A percentile compares a stretch with the other conserved stretches of the same genome.
Conservation (phyloP, 2,329 filamentous ascomycete genomes). For the Nothophaeocryptopus gaeumannii region DNA sequence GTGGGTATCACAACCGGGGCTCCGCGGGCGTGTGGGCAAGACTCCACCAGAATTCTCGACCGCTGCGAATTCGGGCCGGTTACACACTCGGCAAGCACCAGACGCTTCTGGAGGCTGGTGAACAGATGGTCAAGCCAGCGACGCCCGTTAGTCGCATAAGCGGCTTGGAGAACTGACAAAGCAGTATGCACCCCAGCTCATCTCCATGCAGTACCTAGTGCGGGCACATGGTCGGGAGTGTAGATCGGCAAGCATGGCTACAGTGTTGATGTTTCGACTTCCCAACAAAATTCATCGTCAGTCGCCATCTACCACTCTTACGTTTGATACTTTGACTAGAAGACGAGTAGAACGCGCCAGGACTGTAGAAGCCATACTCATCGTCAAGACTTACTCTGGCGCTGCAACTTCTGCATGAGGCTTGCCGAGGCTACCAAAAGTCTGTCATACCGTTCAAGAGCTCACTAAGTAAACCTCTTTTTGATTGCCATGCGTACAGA, state of each 20-base stretch:
- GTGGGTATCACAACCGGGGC: background rate
- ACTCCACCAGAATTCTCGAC: conserved; percentile 4
- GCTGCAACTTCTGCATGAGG: conserved; percentile 6
- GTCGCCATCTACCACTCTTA: too few species aligned
- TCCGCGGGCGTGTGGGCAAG: background rate
- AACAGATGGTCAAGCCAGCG: conserved; percentile 4
- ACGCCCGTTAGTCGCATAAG: background rate
- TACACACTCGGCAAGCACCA: conserved; percentile 1
- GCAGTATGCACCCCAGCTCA: background rate
- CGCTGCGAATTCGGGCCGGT: conserved; percentile 10
- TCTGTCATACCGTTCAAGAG: conserved; percentile 2
- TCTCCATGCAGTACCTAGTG: too few species aligned
- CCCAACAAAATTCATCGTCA: too few species aligned
- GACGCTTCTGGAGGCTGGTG: background rate
- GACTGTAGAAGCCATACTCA: too few species aligned
- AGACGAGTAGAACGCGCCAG: too few species aligned
- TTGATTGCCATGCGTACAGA: background rate
- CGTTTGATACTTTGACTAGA: too few species aligned
- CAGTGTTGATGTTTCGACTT: too few species aligned
- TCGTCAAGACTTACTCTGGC: too few species aligned
- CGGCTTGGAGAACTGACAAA: background rate
- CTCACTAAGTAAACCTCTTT: background rate
- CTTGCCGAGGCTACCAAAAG: conserved; percentile 6
- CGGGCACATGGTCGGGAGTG: too few species aligned
- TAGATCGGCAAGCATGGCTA: too few species aligned